Evolutionary conservation across 75 land plant species (phyloP).

Genomic region (Pseudotsuga menziesii): DNA sequence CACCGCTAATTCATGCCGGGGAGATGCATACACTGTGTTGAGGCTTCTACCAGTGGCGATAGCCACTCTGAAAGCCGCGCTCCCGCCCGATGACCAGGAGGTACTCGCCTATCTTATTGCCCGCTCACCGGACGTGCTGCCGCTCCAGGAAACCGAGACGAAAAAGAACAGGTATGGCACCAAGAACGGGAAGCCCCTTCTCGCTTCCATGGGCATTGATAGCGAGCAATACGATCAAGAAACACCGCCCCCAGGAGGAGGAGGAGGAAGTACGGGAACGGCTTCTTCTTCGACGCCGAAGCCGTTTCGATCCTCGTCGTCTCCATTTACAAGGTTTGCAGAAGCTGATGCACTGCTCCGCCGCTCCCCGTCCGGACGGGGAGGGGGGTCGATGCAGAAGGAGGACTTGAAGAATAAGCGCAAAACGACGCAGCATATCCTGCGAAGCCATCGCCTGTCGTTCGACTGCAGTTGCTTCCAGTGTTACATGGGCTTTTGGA

Average conservation of each 20-base stretch:
- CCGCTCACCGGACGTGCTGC: conserved; percentile 19
- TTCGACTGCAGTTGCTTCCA: conserved; percentile 52
- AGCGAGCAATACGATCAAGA: neutral
- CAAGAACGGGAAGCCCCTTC: neutral
- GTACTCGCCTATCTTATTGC: conserved; percentile 62
- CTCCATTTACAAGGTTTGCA: neutral
- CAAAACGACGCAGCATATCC: neutral
- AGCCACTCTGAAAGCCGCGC: conserved; percentile 34
- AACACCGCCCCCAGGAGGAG: neutral
- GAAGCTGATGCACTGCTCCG: neutral
- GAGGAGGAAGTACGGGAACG: neutral
- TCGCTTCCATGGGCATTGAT: neutral
- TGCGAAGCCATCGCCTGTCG: conserved; percentile 18
- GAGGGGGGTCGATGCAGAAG: neutral
- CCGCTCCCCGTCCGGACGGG: neutral
- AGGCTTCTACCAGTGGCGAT: conserved; percentile 45
- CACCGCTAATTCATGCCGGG: neutral
- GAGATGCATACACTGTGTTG: conserved; percentile 29
- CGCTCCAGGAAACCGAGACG: neutral
- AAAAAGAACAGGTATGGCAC: neutral
- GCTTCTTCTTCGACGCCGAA: neutral
- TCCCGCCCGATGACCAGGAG: conserved; percentile 40
- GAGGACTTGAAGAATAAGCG: too few species aligned
- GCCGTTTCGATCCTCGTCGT: neutral
- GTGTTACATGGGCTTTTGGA: conserved; percentile 63